phyloP scores from a whole-genome alignment of 495 filamentous ascomycete species.

The Aspergillus campestris region DNA sequence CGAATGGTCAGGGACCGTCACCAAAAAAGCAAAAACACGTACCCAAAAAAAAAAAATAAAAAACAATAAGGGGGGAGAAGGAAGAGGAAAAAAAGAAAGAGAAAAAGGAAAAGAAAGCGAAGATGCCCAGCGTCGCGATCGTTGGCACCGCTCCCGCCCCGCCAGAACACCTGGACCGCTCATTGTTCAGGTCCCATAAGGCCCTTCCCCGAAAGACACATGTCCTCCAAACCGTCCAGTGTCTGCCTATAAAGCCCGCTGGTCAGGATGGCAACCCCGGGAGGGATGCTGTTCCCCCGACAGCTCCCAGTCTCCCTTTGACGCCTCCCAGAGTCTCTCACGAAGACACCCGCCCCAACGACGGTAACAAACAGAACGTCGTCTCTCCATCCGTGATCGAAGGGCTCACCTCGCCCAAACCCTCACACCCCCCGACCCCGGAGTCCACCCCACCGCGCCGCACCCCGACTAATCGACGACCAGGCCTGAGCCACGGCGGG shows the following conservation, averaged over 20 bases:
- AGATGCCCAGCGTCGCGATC: constrained; percentile 33
- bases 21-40: too few species aligned
- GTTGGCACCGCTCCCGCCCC: constrained; percentile 25
- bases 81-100: too few species aligned
- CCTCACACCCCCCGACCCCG: constrained; percentile 63
- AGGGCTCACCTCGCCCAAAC: constrained; percentile 49
- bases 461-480: constrained; percentile 31
- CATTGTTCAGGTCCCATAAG: constrained; percentile 40
- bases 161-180: constrained; percentile 18
- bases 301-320: constrained; percentile 28
- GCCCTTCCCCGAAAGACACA: constrained; percentile 31
- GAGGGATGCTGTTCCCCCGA: constrained; percentile 11
- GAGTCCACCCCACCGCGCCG: constrained; percentile 62
- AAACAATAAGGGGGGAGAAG: too few species aligned
- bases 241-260: constrained; percentile 19
- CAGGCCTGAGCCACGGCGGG: constrained; percentile 26
- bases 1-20: background rate
- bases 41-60: too few species aligned
- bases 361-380: constrained; percentile 18
- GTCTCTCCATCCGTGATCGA: constrained; percentile 16
- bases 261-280: constrained; percentile 14
- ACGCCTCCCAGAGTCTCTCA: constrained; percentile 30
- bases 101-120: too few species aligned
- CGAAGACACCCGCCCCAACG: constrained; percentile 14
- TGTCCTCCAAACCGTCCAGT: constrained; percentile 15